phyloP scores from a whole-genome alignment of 441 rosid genomes.

The Gossypium aridum region DNA sequence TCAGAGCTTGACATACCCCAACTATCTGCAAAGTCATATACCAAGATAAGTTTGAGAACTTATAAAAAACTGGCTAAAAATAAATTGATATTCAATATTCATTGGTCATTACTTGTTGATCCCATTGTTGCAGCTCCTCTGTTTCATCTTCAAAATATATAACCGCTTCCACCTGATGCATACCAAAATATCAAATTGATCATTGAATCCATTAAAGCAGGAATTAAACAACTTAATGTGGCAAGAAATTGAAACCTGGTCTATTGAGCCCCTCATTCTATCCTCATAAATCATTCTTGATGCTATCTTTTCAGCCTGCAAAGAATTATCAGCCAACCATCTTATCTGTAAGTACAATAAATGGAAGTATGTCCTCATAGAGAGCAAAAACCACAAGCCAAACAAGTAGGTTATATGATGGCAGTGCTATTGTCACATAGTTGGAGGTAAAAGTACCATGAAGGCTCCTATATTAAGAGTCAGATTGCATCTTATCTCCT shows the following conservation, averaged over 20 bases:
- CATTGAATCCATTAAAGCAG: not conserved
- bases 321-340: constrained; percentile 3
- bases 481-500: not conserved
- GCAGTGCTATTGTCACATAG: constrained; percentile 6
- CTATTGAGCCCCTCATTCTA: constrained; percentile 98
- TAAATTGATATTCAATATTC: not conserved
- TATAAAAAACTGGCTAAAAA: not conserved
- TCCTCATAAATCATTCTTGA: constrained; percentile 96
- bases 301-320: constrained; percentile 98
- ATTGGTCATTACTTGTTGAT: constrained; percentile 68
- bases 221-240: not conserved
- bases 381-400: not conserved
- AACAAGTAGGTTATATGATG: not conserved
- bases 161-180: constrained; percentile 81
- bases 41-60: not conserved
- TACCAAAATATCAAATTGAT: not conserved
- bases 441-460: not conserved
- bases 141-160: constrained; percentile 97
- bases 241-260: constrained; percentile 56
- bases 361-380: not conserved
- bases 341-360: not conserved
- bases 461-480: not conserved
- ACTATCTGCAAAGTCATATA: constrained; percentile 52
- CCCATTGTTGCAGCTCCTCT: constrained; percentile 97
- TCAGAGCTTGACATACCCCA: constrained; percentile 90